Conservation (phyloP, 805 yeast species). For the Komagataella pseudopastoris region DNA sequence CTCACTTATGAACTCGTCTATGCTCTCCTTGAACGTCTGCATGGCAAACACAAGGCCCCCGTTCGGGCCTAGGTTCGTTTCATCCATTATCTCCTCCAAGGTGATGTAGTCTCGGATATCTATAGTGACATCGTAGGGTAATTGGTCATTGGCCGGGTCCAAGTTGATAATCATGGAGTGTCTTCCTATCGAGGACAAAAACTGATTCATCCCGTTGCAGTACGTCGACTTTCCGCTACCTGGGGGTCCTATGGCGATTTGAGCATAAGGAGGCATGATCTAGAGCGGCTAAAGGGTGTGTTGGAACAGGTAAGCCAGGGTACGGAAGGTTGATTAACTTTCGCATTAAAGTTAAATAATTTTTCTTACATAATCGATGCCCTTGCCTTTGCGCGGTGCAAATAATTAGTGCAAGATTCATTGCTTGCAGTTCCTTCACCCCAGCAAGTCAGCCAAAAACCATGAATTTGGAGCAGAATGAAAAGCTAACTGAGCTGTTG, state of each 20-base stretch:
- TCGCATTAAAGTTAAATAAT: not conserved
- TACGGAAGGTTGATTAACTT: not conserved
- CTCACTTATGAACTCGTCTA: conserved; percentile 44
- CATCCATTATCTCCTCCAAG: conserved; percentile 46
- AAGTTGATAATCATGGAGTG: conserved; percentile 73
- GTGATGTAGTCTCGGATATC: conserved; percentile 46
- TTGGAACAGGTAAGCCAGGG: not conserved
- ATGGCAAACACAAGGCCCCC: conserved; percentile 88
- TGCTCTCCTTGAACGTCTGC: conserved; percentile 45
- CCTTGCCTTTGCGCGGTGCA: not conserved
- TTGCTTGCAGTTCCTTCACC: not conserved
- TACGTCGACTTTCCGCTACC: conserved; percentile 96
- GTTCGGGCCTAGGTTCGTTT: conserved; percentile 43
- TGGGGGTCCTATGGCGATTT: conserved; percentile 94
- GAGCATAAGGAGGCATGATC: conserved; percentile 58
- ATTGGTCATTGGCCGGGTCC: conserved; percentile 65
- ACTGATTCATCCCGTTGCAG: conserved; percentile 86
- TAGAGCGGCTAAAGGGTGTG: not conserved
- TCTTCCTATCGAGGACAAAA: conserved; percentile 87
- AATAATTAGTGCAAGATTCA: not conserved
- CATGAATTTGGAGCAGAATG: not conserved
- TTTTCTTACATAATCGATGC: not conserved
- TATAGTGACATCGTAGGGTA: conserved; percentile 39
- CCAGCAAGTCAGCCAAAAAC: not conserved
- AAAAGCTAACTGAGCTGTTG: conserved; percentile 15